Evolutionary conservation across 2,329 filamentous ascomycete species (phyloP).

Genomic region (Aspergillus intermedius): DNA sequence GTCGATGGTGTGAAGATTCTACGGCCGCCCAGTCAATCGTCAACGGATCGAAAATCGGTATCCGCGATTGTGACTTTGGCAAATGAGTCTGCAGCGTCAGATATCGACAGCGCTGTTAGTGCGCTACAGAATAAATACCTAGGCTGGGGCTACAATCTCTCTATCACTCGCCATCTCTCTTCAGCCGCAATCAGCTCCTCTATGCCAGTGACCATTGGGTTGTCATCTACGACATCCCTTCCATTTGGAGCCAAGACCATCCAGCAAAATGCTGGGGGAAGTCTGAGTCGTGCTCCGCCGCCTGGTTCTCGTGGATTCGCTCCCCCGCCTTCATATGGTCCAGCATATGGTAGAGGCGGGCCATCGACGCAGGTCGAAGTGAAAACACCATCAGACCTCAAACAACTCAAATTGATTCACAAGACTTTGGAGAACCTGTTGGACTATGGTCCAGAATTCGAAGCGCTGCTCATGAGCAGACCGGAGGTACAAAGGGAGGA

Average conservation of each 20-base stretch:
- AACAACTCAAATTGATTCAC: constrained; percentile 76
- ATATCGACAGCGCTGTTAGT: constrained; percentile 76
- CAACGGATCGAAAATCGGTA: constrained; percentile 61
- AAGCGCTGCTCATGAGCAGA: constrained; percentile 83
- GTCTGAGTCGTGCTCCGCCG: constrained; percentile 44
- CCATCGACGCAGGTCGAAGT: constrained; percentile 62
- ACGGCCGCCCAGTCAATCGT: constrained; percentile 43
- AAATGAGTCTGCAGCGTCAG: constrained; percentile 71
- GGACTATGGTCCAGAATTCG: constrained; percentile 76
- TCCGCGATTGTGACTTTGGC: constrained; percentile 75
- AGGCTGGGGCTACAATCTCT: constrained; percentile 75
- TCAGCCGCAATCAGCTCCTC: constrained; percentile 60
- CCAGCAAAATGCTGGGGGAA: constrained; percentile 41
- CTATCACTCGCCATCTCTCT: constrained; percentile 73
- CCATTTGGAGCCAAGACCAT: constrained; percentile 73
- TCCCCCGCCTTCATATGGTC: constrained; percentile 65
- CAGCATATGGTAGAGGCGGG: constrained; percentile 40
- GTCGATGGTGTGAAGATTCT: constrained; percentile 70
- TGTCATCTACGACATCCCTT: constrained; percentile 49
- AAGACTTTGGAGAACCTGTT: constrained; percentile 76
- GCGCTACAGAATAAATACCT: constrained; percentile 75
- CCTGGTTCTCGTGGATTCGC: constrained; percentile 60
- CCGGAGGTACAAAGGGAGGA: constrained; percentile 78
- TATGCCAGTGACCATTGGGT: constrained; percentile 41
- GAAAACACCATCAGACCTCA: constrained; percentile 68